Evolutionary conservation across 331 rosid genomes (phyloP), one percentile per base, ranked within the genome.

Genomic region (Arachis monticola): DNA sequence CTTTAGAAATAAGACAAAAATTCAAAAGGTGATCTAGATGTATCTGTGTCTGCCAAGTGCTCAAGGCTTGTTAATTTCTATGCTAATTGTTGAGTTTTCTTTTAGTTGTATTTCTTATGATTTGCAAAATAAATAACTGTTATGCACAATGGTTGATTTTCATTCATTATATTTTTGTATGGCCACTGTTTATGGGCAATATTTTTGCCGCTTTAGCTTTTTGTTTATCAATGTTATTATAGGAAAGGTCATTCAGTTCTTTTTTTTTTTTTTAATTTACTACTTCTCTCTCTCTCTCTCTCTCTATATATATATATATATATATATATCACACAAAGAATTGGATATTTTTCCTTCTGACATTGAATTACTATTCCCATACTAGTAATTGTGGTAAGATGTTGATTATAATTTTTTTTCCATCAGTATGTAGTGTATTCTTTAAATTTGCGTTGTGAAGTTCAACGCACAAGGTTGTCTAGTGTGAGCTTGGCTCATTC

Each of bases 401-500:
- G 30, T 27, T 17, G 22, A 17, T 17, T 27, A 3, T 48, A 65
- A 52, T 12, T 81, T 76, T 53, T 63, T 47, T 67, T 27, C 30
- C 35, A 27, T 62, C 56, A 12, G 56, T 52, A 45, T 35, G 42
- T 48, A 50, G 53, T 62, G 74, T 55, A 10, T 27, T 55, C 42
- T 72, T 42, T 40, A 35, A 46, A 70, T 76, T 61, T 72, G 60
- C 60, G 59, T 48, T 47, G 44, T 72, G 47, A 45, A 14, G 53
- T 77, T 60, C 69, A 42, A 47, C 22, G 48, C 66, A 14, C 22
- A 17, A 12, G 61, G 72, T 40, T 70, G 31, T 6, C 31, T 57
- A 35, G 64, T 57, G 53, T 47, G 35, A 57, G 57, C 46, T 64
- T 64, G 78, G 78, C 61, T 71, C 67, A 10, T 44, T 65, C 44